phyloP scores from a whole-genome alignment of 352 stramenopile species.

The Phytophthora podocarpi region DNA sequence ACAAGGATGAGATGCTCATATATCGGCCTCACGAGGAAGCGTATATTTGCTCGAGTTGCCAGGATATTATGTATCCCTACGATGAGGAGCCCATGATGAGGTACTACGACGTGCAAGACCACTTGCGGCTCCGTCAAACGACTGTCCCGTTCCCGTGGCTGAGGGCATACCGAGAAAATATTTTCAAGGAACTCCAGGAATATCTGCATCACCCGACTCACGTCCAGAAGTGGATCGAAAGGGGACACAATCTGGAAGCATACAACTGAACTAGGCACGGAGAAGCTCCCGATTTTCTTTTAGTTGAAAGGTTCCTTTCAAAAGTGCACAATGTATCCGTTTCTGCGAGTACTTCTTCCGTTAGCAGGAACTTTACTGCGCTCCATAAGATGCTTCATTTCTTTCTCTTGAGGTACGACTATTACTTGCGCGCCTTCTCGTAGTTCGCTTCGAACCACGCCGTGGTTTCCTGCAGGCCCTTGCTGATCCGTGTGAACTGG shows the following conservation, averaged over 20 bases:
- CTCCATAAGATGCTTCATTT: no score
- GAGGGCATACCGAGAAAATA: neutral
- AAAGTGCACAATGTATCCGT: no score
- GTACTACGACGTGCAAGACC: neutral
- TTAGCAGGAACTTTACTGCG: no score
- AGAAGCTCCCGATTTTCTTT: no score
- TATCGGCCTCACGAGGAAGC: neutral
- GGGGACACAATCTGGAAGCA: neutral
- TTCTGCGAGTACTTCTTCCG: no score
- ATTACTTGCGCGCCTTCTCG: slow-evolving; percentile 50
- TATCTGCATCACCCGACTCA: neutral
- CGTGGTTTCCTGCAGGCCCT: slow-evolving; percentile 71
- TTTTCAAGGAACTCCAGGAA: slow-evolving; percentile 10
- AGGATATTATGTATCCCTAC: neutral
- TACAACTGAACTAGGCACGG: slow-evolving; percentile 15
- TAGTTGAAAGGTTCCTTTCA: no score
- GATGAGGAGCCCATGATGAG: neutral
- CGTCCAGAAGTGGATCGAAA: slow-evolving; percentile 6
- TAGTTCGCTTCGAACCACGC: slow-evolving; percentile 64
- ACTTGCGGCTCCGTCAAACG: neutral
- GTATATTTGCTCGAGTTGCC: slow-evolving; percentile 10
- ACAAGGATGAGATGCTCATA: neutral
- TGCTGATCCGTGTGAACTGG: slow-evolving; percentile 94
- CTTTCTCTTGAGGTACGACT: no score
- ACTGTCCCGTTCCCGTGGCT: neutral